Conservation (phyloP, 768 basidiomycete genomes). For the Chlorophyllum brunneum region DNA sequence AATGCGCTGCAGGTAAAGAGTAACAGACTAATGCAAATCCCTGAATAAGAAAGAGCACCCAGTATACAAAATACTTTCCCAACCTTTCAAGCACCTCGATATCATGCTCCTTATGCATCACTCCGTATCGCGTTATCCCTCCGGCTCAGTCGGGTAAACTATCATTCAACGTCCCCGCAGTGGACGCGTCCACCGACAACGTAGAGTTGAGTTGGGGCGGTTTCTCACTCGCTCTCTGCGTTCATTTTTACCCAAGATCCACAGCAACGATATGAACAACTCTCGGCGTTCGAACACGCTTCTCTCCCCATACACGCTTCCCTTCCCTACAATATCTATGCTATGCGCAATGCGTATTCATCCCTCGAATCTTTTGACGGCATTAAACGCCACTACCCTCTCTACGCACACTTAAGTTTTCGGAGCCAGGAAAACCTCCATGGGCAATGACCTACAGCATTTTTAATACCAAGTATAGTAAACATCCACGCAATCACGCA, state of each 20-base stretch:
- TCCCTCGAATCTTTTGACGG: constrained; percentile 1
- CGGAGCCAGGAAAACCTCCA: constrained; percentile 9
- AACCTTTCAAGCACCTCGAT: too few relatives aligned
- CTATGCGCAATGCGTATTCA: constrained; percentile 2
- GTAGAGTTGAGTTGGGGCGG: constrained; percentile 3
- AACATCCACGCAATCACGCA: too few relatives aligned
- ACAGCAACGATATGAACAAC: not conserved
- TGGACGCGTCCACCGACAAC: too few relatives aligned
- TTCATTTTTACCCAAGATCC: not conserved
- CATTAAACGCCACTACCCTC: not conserved
- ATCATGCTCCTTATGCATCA: too few relatives aligned
- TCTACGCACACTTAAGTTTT: constrained; percentile 3
- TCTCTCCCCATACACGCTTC: not conserved
- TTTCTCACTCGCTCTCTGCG: not conserved
- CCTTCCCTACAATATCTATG: not conserved
- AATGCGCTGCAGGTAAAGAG: too few relatives aligned
- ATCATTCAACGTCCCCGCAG: too few relatives aligned
- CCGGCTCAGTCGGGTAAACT: too few relatives aligned
- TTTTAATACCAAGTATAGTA: too few relatives aligned
- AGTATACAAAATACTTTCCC: too few relatives aligned
- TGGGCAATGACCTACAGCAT: constrained; percentile 1
- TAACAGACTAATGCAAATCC: too few relatives aligned
- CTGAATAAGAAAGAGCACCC: too few relatives aligned
- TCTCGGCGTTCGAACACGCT: constrained; percentile 6
- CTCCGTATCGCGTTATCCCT: too few relatives aligned